phyloP scores from a whole-genome alignment of 768 basidiomycete genomes.

The Suillus tomentosus region DNA sequence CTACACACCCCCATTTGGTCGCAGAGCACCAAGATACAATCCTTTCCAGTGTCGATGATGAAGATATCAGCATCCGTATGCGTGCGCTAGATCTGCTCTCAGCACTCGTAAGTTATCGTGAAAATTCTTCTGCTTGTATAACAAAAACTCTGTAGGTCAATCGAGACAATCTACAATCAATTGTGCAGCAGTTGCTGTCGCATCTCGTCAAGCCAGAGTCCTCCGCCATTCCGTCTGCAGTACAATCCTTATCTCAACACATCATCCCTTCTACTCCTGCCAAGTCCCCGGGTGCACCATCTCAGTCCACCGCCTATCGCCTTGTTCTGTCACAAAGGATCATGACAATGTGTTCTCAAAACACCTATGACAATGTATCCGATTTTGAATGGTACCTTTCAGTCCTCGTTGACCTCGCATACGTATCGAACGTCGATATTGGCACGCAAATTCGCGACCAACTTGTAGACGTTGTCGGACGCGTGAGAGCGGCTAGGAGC shows the following conservation, averaged over 20 bases:
- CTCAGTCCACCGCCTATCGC: constrained; percentile 83
- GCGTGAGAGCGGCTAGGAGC: constrained; percentile 72
- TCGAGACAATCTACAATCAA: constrained; percentile 79
- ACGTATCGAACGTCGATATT: constrained; percentile 80
- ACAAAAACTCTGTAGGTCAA: constrained; percentile 59
- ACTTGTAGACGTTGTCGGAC: constrained; percentile 82
- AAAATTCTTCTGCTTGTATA: neutral
- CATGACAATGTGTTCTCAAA: constrained; percentile 81
- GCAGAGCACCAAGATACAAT: constrained; percentile 93
- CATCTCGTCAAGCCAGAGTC: constrained; percentile 73
- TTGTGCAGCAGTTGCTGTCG: constrained; percentile 86
- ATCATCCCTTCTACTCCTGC: constrained; percentile 30
- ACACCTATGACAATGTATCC: constrained; percentile 81
- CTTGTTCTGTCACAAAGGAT: constrained; percentile 80
- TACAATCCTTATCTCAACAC: constrained; percentile 53
- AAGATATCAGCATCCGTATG: constrained; percentile 95
- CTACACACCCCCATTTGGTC: constrained; percentile 85
- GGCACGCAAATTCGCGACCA: constrained; percentile 80
- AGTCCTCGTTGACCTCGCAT: constrained; percentile 88
- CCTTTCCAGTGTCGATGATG: constrained; percentile 84
- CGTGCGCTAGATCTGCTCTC: constrained; percentile 92
- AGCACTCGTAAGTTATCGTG: constrained; percentile 69
- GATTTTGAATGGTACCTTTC: constrained; percentile 99
- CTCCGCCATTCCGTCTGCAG: constrained; percentile 57
- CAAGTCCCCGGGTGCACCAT: constrained; percentile 47